Evolutionary conservation across 1,284 basidiomycete species (phyloP).

Genomic region (Fomitopsis betulina): DNA sequence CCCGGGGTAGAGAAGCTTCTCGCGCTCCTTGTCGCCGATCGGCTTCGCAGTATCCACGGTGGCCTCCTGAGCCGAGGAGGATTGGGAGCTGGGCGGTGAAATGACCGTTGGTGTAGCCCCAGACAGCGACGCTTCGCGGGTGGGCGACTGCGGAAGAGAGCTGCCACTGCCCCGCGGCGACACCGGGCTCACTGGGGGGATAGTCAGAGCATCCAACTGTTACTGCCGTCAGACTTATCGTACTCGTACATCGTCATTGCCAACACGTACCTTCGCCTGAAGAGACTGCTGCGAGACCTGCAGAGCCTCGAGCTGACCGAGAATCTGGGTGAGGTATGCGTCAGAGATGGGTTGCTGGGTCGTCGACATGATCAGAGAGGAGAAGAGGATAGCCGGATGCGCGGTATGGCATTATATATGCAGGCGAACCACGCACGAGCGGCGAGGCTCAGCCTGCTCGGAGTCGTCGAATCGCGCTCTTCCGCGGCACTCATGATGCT

Average conservation of each 20-base stretch:
- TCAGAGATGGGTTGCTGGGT: conserved; percentile 42
- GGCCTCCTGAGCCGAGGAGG: conserved; percentile 23
- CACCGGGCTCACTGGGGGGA: conserved; percentile 21
- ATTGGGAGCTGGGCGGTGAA: conserved; percentile 16
- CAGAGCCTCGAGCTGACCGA: conserved; percentile 62
- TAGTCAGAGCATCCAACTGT: conserved; percentile 36
- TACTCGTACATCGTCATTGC: too few relatives aligned
- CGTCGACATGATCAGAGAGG: conserved; percentile 10
- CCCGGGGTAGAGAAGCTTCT: conserved; percentile 71
- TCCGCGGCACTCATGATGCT: background rate
- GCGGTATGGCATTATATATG: conserved; percentile 7
- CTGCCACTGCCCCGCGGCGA: conserved; percentile 20
- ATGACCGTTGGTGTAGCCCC: conserved; percentile 16
- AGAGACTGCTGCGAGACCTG: conserved; percentile 70
- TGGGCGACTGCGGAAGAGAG: conserved; percentile 21
- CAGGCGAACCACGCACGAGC: conserved; percentile 15
- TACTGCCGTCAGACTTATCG: background rate
- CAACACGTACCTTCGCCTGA: conserved; percentile 60
- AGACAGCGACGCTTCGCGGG: conserved; percentile 15
- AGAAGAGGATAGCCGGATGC: background rate
- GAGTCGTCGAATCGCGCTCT: background rate
- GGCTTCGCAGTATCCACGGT: conserved; percentile 17
- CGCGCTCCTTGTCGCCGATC: conserved; percentile 58
- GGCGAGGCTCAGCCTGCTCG: conserved; percentile 12
- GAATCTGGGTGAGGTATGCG: conserved; percentile 66